A percentile compares a stretch with the other conserved stretches of the same genome.
Conservation (phyloP, 768 basidiomycete genomes). For the Leccinellum rugosiceps region DNA sequence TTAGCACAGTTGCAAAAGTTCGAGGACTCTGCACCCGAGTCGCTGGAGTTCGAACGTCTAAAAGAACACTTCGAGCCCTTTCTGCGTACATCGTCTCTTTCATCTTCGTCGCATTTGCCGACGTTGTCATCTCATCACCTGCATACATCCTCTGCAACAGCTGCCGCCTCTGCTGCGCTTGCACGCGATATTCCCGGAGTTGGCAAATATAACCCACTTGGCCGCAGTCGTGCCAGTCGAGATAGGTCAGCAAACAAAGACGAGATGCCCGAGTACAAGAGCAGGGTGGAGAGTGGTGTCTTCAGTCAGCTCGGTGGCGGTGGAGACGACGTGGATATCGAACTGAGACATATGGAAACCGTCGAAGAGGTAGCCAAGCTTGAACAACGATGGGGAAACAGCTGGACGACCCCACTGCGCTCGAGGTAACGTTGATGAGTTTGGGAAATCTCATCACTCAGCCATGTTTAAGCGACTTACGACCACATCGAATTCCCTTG, state of each 20-base stretch:
- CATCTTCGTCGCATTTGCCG: constrained; percentile 58
- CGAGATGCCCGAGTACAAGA: constrained; percentile 75
- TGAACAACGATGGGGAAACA: constrained; percentile 77
- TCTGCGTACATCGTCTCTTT: constrained; percentile 77
- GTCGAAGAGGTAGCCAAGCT: constrained; percentile 62
- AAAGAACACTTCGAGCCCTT: constrained; percentile 98
- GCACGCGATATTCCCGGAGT: constrained; percentile 85
- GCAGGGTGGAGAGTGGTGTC: constrained; percentile 61
- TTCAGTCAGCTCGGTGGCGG: constrained; percentile 53
- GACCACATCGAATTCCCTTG: constrained; percentile 86
- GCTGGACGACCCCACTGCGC: constrained; percentile 70
- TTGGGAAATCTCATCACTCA: background rate
- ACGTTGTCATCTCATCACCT: constrained; percentile 59
- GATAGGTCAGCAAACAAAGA: constrained; percentile 70
- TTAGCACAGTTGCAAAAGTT: constrained; percentile 87
- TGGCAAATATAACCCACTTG: constrained; percentile 67
- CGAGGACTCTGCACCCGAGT: constrained; percentile 82
- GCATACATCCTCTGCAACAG: constrained; percentile 80
- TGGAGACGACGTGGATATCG: constrained; percentile 66
- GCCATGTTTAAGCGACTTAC: constrained; percentile 57
- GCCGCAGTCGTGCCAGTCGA: constrained; percentile 45
- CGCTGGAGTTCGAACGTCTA: constrained; percentile 87
- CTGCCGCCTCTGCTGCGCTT: constrained; percentile 85
- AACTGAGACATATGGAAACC: constrained; percentile 63
- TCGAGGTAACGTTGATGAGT: constrained; percentile 43